These are phyloP conservation scores for baker's yeast (Saccharomyces cerevisiae) DNA, from an alignment of 805 yeast species.

Conservation along the genomic window DNA sequence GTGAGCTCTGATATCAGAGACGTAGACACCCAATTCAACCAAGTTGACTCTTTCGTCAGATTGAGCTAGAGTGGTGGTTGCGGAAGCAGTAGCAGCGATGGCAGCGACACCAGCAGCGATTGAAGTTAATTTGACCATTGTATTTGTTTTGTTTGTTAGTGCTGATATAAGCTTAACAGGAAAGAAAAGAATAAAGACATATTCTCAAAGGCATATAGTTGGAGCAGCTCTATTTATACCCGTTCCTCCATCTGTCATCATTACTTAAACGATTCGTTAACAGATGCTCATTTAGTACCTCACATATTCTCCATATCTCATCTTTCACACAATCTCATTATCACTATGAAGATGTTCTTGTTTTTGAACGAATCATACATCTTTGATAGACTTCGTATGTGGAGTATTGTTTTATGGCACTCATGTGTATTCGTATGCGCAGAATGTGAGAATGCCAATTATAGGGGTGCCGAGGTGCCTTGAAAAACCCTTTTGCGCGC, in stretches of 20 bases:
- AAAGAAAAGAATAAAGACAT: too few relatives aligned
- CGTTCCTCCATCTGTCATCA: too few relatives aligned
- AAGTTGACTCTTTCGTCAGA: background rate
- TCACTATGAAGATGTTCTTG: background rate
- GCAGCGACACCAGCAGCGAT: background rate
- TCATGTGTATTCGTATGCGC: too few relatives aligned
- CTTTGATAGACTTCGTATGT: too few relatives aligned
- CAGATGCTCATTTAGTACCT: background rate
- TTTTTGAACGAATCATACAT: background rate
- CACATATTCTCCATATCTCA: background rate
- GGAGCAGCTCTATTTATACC: too few relatives aligned
- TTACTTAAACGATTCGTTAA: background rate
- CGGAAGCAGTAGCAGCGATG: background rate
- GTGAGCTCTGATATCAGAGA: too few relatives aligned
- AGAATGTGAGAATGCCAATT: background rate
- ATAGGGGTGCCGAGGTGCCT: background rate
- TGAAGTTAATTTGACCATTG: too few relatives aligned
- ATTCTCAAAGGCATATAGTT: too few relatives aligned
- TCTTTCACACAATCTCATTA: background rate
- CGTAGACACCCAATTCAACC: background rate
- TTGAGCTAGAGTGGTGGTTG: background rate
- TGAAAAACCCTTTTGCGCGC: background rate
- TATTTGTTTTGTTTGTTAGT: too few relatives aligned
- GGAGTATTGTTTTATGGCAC: too few relatives aligned
- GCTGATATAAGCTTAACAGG: too few relatives aligned